Base-by-base conservation (phyloP, 768 basidiomycete species). In the Lactarius quietus region DNA sequence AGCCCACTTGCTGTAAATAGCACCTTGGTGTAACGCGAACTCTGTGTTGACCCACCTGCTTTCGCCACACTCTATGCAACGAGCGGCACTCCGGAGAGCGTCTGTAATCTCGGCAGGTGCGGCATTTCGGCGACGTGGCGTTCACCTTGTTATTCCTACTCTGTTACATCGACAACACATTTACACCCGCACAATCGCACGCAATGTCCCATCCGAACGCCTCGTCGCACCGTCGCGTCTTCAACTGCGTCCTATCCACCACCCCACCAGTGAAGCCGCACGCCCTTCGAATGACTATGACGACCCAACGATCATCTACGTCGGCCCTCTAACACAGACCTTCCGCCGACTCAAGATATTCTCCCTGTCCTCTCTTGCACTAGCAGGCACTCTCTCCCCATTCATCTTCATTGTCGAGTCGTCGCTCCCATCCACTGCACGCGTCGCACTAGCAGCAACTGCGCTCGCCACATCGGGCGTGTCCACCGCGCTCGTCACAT, bases 361-460 rank as follows among this genome's bases (percentile, higher is more conserved):
- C 78, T 94, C 92, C 15, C 77, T 95, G 1, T 84, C 86, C 28
- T 93, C 93, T 0, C 82, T 95, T 55, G 81, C 81, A 3, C 81
- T 92, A 57, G 87, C 90, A 12, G 76, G 80, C 64, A 80, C 84
- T 5, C 78, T 95, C 70, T 80, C 89, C 2, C 93, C 93, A 1
- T 86, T 95, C 77, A 84, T 95, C 66, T 89, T 95, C 75, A 73
- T 91, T 59, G 80, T 95, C 69, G 92, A 94, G 66, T 88, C 92
- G 6, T 82, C 83, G 28, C 81, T 95, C 8, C 92, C 93, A 0
- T 70, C 83, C 45, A 79, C 81, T 20, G 93, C 89, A 0, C 85
- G 92, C 26, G 72, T 84, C 29, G 85, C 84, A 17, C 79, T 95
- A 36, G 89, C 87, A 1, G 77, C 78, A 12, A 86, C 87, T 9